Evolutionary conservation across 306 rosid genomes (phyloP).

Genomic region (Gastrolobium bilobum): DNA sequence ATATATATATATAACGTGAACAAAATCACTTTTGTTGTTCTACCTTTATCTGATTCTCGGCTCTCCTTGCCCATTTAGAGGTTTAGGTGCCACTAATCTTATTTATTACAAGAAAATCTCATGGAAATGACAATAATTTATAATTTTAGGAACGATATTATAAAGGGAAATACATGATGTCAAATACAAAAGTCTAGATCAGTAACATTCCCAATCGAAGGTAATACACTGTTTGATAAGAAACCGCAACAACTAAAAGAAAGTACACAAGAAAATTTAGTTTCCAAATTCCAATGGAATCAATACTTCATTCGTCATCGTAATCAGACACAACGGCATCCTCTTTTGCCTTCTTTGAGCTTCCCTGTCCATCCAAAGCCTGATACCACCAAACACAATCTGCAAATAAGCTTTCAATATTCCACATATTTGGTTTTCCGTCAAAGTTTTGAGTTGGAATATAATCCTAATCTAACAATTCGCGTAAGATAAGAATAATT

Average conservation of each 20-base stretch:
- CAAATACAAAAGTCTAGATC: neutral
- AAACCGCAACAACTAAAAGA: neutral
- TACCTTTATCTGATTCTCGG: too few species aligned
- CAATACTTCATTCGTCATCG: constrained; percentile 30
- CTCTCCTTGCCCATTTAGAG: too few species aligned
- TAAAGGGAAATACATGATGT: neutral
- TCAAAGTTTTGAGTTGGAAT: neutral
- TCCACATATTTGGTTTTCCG: neutral
- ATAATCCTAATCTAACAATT: neutral
- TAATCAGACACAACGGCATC: constrained; percentile 26
- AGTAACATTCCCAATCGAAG: constrained; percentile 32
- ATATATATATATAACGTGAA: too few species aligned
- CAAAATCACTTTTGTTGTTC: too few species aligned
- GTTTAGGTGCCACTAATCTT: too few species aligned
- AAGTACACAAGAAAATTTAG: neutral
- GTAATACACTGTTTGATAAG: constrained; percentile 11
- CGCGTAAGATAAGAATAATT: neutral
- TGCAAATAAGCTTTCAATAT: neutral
- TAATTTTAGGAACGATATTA: neutral
- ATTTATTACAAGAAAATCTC: too few species aligned
- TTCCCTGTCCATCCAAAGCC: constrained; percentile 47
- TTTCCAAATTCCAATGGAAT: neutral
- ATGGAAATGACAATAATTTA: too few species aligned
- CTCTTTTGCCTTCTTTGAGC: constrained; percentile 1
- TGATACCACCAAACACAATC: constrained; percentile 28